phyloP scores from a whole-genome alignment of 768 basidiomycete species.

The Boletus insuetus region DNA sequence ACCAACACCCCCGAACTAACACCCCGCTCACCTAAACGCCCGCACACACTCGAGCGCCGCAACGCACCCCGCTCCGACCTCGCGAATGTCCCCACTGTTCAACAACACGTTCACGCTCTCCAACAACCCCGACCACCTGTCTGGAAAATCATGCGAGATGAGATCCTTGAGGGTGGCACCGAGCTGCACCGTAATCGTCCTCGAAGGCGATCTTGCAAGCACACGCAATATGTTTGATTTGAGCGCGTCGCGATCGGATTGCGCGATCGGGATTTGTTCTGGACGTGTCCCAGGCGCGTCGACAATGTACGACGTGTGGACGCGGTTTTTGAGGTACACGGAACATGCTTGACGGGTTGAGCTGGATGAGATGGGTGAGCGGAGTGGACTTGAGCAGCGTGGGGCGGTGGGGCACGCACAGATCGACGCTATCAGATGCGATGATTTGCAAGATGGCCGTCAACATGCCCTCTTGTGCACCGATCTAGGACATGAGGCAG shows the following conservation, averaged over 20 bases:
- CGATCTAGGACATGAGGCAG: slow-evolving; percentile 49
- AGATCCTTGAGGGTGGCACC: slow-evolving; percentile 70
- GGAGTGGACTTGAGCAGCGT: not conserved
- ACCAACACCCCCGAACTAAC: not conserved
- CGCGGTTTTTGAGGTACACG: slow-evolving; percentile 90
- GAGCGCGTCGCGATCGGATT: slow-evolving; percentile 71
- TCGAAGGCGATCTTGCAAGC: slow-evolving; percentile 63
- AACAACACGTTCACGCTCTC: slow-evolving; percentile 65
- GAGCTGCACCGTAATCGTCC: slow-evolving; percentile 72
- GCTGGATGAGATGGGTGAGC: slow-evolving; percentile 34
- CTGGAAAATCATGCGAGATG: slow-evolving; percentile 75
- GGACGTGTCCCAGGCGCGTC: slow-evolving; percentile 45
- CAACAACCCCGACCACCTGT: slow-evolving; percentile 69
- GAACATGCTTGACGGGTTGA: slow-evolving; percentile 81
- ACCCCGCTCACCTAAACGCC: slow-evolving; percentile 39
- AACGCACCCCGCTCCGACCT: slow-evolving; percentile 80
- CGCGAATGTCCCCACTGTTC: slow-evolving; percentile 57
- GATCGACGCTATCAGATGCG: slow-evolving; percentile 69
- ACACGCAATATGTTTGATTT: slow-evolving; percentile 65
- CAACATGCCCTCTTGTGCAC: slow-evolving; percentile 77
- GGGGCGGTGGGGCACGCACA: slow-evolving; percentile 49
- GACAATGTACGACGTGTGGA: slow-evolving; percentile 61
- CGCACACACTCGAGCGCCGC: slow-evolving; percentile 75
- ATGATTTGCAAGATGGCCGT: slow-evolving; percentile 85
- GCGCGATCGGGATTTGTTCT: slow-evolving; percentile 60